Conservation (phyloP, 768 basidiomycete species). For the Collybia sp. region DNA sequence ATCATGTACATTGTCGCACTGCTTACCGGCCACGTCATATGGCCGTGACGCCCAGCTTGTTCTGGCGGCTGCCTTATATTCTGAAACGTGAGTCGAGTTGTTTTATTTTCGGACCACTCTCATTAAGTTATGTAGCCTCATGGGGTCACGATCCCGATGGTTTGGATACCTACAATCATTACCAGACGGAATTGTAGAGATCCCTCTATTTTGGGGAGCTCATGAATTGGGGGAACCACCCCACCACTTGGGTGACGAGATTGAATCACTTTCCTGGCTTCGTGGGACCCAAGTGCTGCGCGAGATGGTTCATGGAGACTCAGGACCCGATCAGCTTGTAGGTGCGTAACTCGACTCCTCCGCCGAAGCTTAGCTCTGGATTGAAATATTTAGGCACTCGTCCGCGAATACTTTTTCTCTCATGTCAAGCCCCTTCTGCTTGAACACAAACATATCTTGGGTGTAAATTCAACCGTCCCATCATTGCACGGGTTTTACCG, state of each 20-base stretch:
- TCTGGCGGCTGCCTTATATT: constrained; percentile 59
- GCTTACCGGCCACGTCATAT: constrained; percentile 40
- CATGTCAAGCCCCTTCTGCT: no score
- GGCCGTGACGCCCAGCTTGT: constrained; percentile 58
- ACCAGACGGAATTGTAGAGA: constrained; percentile 44
- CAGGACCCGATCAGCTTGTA: no score
- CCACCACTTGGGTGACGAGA: constrained; percentile 17
- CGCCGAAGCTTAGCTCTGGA: no score
- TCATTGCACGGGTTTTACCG: constrained; percentile 35
- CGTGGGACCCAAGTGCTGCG: constrained; percentile 34
- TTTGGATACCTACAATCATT: constrained; percentile 63
- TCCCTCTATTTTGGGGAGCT: constrained; percentile 57
- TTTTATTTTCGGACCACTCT: constrained; percentile 1
- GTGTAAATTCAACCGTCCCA: no score
- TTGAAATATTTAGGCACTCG: no score
- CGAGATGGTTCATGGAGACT: no score
- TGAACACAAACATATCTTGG: no score
- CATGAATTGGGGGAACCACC: neutral
- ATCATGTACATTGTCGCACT: constrained; percentile 42
- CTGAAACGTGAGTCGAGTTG: constrained; percentile 51
- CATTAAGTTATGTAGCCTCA: constrained; percentile 32
- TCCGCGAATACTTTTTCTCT: no score
- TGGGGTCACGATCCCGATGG: constrained; percentile 51
- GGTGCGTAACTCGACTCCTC: no score
- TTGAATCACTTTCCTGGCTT: constrained; percentile 31